Percentiles rank a stretch among this genome's conserved stretches.
Conservation (phyloP, 78 protist genomes). For the Isochrysis galbana region DNA sequence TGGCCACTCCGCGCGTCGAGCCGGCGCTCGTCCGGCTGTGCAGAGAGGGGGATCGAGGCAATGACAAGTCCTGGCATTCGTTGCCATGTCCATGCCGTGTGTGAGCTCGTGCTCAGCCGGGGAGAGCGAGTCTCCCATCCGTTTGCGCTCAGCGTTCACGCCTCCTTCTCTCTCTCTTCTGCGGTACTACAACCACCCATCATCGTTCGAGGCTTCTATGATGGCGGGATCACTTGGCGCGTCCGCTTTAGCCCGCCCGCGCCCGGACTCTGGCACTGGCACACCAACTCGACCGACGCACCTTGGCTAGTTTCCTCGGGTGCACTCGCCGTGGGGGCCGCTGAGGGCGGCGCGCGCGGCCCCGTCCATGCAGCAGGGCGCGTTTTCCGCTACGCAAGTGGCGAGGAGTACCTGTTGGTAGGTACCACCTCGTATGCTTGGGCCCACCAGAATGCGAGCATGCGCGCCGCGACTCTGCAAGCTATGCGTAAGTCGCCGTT, state of each 20-base stretch:
- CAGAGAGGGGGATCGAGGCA: too few relatives aligned
- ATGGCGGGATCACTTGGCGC: background rate
- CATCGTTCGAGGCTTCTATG: background rate
- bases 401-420: background rate
- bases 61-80: too few relatives aligned
- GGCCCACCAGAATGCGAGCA: background rate
- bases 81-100: too few relatives aligned
- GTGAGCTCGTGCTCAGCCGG: too few relatives aligned
- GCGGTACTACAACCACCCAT: too few relatives aligned
- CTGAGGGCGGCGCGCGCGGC: background rate
- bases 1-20: too few relatives aligned
- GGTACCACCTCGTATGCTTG: background rate
- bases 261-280: background rate
- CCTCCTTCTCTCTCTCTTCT: too few relatives aligned
- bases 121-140: too few relatives aligned
- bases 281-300: background rate
- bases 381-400: background rate
- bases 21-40: too few relatives aligned
- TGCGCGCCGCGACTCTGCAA: background rate
- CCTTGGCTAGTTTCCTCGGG: background rate
- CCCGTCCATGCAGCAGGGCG: background rate
- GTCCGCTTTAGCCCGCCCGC: background rate
- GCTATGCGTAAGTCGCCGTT: background rate
- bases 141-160: too few relatives aligned
- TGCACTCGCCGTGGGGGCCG: background rate